phyloP scores from a whole-genome alignment of 108 stramenopile genomes.

The Skeletonema costatum region DNA sequence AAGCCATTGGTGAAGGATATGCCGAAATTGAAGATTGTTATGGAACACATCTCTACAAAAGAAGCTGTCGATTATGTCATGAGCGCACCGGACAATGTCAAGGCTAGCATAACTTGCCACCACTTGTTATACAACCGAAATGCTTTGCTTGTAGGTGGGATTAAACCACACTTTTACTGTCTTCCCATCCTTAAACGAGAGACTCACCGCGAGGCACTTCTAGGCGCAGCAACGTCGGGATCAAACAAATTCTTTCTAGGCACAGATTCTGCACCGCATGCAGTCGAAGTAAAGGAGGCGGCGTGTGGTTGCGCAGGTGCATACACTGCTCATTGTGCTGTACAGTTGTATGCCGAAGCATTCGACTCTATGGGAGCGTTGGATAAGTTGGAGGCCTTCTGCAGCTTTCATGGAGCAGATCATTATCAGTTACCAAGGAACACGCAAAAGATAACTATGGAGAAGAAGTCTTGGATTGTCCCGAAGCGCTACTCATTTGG shows the following conservation, averaged over 20 bases:
- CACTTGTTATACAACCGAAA: slow-evolving; percentile 99
- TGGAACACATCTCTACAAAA: slow-evolving; percentile 95
- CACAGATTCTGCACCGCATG: slow-evolving; percentile 98
- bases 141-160: slow-evolving; percentile 88
- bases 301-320: slow-evolving; percentile 97
- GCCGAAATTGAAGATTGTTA: slow-evolving; percentile 93
- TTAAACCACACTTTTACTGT: slow-evolving; percentile 98
- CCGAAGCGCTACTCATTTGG: slow-evolving; percentile 86
- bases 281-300: slow-evolving; percentile 72
- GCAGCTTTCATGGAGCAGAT: slow-evolving; percentile 86
- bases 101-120: slow-evolving; percentile 97
- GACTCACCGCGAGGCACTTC: slow-evolving; percentile 89
- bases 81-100: slow-evolving; percentile 80
- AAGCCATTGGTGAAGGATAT: slow-evolving; percentile 84
- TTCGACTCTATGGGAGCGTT: slow-evolving; percentile 89
- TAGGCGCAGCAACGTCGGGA: slow-evolving; percentile 91
- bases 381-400: slow-evolving; percentile 92
- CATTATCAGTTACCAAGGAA: slow-evolving; percentile 92
- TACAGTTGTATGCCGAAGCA: slow-evolving; percentile 96
- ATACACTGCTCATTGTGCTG: slow-evolving; percentile 93
- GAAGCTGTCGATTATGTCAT: slow-evolving; percentile 94
- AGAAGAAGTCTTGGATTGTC: slow-evolving; percentile 82
- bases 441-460: slow-evolving; percentile 68
- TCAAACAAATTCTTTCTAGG: slow-evolving; percentile 95
- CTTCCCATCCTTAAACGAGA: slow-evolving; percentile 98